These are phyloP conservation scores for Amylostereum chailletii DNA, from an alignment of 1,284 basidiomycete genomes.

Conservation along the genomic window DNA sequence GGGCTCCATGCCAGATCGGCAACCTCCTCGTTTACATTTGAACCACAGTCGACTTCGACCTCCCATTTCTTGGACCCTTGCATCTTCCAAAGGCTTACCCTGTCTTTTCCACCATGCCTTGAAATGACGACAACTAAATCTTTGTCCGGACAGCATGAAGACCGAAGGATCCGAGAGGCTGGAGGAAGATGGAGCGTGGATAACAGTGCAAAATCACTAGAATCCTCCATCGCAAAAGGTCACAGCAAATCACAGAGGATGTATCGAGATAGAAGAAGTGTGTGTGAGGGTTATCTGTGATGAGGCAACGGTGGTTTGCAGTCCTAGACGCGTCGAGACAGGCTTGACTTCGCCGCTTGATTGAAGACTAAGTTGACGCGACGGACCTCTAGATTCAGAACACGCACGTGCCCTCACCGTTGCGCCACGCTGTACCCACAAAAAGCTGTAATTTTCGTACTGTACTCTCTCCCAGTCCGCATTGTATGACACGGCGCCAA, in stretches of 20 bases:
- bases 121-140: conserved; percentile 65
- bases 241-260: no score
- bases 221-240: conserved; percentile 22
- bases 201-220: conserved; percentile 45
- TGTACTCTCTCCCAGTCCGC: no score
- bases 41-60: conserved; percentile 42
- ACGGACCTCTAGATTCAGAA: no score
- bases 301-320: no score
- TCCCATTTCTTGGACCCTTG: conserved; percentile 77
- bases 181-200: conserved; percentile 49
- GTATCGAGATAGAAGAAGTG: no score
- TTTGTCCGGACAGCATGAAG: conserved; percentile 79
- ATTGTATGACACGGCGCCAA: no score
- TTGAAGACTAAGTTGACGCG: background rate
- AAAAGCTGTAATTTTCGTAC: no score
- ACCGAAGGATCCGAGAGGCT: conserved; percentile 44
- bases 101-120: conserved; percentile 54
- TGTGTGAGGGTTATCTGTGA: no score
- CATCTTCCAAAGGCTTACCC: conserved; percentile 70
- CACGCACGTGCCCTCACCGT: no score
- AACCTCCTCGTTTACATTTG: conserved; percentile 39
- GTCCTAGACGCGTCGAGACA: no score
- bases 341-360: background rate
- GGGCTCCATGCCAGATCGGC: conserved; percentile 70
- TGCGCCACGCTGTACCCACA: no score